Base-by-base conservation (phyloP, 257 asterid genomes). In the Knoxia roxburghii region DNA sequence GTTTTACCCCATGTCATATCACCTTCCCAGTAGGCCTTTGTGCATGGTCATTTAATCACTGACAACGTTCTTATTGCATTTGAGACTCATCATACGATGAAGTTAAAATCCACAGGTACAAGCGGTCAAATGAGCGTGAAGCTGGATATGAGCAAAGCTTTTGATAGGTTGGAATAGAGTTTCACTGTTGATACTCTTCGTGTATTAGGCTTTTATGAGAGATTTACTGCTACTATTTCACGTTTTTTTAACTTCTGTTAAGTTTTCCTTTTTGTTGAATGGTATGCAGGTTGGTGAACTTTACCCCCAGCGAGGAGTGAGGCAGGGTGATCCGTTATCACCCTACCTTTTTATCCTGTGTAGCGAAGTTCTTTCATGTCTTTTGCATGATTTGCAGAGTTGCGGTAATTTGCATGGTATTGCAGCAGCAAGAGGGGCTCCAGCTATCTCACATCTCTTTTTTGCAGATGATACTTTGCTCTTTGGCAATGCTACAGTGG, bases 401-500 rank as follows among this genome's bases (percentile, higher is more conserved):
- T 51, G 26, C 7, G 23, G 56, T 8, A 51, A n/a, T 8, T 2
- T 51, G 6, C n/a, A 51, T n/a, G 29, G 56, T 6, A 51, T 51
- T 51, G 24, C 4, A 17, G 56, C 24, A 17, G 14, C 56, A 3
- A 4, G 26, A 17, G 10, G 2, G 1, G 56, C 26, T 3, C 56
- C 56, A 5, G 18, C 14, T 2, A n/a, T 51, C 18, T 51, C n/a
- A 9, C 52, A 46, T 14, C n/a, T 46, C 4, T 46, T 46, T 14
- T 46, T 46, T 14, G 52, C 52, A 17, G 56, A 51, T 51, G 56
- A 51, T n/a, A 51, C 56, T n/a, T n/a, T 51, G 27, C 56, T 51
- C 4, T 51, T 51, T 51, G 56, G 56, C 4, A 11, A 51, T 13
- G 56, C 56, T 3, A 51, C 56, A 3, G 56, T 6, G 23, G 21